Evolutionary conservation across 225 moss, liverwort and hornwort species (phyloP), one percentile per base, ranked within the genome.

Genomic region (Physcomitrium patens): DNA sequence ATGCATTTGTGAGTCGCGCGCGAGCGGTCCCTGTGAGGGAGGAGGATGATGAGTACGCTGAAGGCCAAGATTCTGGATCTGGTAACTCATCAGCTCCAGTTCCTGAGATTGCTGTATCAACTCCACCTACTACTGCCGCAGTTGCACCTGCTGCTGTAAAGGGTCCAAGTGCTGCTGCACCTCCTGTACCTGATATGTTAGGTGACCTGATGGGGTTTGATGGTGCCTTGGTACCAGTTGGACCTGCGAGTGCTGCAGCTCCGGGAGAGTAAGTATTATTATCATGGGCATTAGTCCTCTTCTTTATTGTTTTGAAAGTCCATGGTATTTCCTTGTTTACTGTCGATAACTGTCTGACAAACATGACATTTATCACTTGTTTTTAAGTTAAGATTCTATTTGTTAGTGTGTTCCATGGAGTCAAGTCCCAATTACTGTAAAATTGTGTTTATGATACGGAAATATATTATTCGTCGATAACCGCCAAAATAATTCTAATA

Each of bases 121-220:
- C 80, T 26, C 81, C 89, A 51, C 71, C 76, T 23, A 53, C 79
- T 37, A 77, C 83, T 60, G 78, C 86, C 37, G 79, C 82, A 60
- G 79, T 17, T 46, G 58, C 74, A 65, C 77, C 86, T 77, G 67
- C 56, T 65, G 73, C 26, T 61, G 80, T 52, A 16, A 83, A 79
- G 70, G 75, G 8, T 22, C 15, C 72, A 67, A 48, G 63, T 19
- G 49, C 79, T 71, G 65, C 79, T 75, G 60, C 89, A 73, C 77
- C 85, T 80, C 79, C 84, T 65, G 94, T 87, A 52, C 86, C 92
- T 77, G 96, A 94, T 86, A 77, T 97, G 27, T 63, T 97, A 63
- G 96, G 96, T 68, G 96, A 97, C 76, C 75, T 97, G 71, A 97
- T 97, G 80, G 96, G 96, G 26, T 87, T 97, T 68, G 96, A 94